Percentiles rank a stretch among this genome's conserved stretches.
These are phyloP conservation scores for Cornus florida DNA, from an alignment of 148 eudicot genomes.

Conservation along the genomic window DNA sequence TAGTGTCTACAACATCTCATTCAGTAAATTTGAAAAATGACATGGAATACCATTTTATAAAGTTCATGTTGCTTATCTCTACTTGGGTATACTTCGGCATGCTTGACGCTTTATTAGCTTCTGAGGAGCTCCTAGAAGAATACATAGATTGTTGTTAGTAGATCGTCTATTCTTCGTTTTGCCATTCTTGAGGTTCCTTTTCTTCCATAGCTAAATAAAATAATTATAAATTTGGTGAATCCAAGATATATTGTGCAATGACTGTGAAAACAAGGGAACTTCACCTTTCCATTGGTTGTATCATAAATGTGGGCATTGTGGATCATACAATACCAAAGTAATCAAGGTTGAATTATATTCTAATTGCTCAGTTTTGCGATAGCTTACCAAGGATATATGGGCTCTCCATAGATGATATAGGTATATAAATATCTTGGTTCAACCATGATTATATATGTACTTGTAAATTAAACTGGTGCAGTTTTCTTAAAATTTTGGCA, in stretches of 20 bases:
- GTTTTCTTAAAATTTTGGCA: background rate
- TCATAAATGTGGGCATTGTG: slow-evolving; percentile 89
- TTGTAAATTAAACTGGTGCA: background rate
- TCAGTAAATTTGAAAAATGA: background rate
- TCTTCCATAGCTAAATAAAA: background rate
- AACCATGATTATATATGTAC: background rate
- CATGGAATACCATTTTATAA: background rate
- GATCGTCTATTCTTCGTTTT: slow-evolving; percentile 2
- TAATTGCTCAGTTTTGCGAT: slow-evolving; percentile 37
- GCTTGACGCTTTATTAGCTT: slow-evolving; percentile 94
- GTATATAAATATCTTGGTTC: background rate
- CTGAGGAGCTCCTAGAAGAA: slow-evolving; percentile 91
- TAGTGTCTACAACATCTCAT: no score
- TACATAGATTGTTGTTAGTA: slow-evolving; percentile 80
- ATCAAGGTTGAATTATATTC: slow-evolving; percentile 55
- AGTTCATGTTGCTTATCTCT: background rate
- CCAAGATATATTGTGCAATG: slow-evolving; percentile 92
- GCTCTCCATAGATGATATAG: background rate
- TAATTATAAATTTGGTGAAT: slow-evolving; percentile 12
- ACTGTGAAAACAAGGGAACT: slow-evolving; percentile 80
- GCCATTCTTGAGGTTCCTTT: slow-evolving; percentile 6
- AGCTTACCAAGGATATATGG: background rate
- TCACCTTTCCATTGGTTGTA: slow-evolving; percentile 95
- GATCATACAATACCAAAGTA: slow-evolving; percentile 91
- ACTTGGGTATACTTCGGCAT: slow-evolving; percentile 91